Evolutionary conservation across 192 early-diverging fungal species (phyloP).

Genomic region (Geranomyces michiganensis): DNA sequence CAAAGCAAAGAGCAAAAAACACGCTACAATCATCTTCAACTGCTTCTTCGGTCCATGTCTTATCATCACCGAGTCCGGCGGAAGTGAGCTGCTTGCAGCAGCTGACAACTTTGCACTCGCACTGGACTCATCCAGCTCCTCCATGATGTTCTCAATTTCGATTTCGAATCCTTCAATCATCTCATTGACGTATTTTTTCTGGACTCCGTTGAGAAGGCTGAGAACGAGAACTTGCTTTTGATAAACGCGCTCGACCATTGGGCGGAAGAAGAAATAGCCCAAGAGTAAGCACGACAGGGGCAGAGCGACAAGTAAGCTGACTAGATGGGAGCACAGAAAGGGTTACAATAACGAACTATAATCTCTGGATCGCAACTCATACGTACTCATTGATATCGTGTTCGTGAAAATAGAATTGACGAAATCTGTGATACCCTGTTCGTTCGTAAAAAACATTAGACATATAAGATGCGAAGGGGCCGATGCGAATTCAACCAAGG

Average conservation of each 20-base stretch:
- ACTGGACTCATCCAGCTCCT: slow-evolving; percentile 19
- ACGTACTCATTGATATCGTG: slow-evolving; percentile 7
- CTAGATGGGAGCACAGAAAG: slow-evolving; percentile 4
- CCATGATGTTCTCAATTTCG: slow-evolving; percentile 51
- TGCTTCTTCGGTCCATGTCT: slow-evolving; percentile 15
- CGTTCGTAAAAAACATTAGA: too few relatives aligned
- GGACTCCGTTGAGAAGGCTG: slow-evolving; percentile 1
- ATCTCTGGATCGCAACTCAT: not conserved
- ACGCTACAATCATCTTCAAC: slow-evolving; percentile 14
- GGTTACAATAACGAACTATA: not conserved
- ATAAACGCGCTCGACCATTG: slow-evolving; percentile 9
- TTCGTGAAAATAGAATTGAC: not conserved
- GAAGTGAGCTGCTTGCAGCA: not conserved
- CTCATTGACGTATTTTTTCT: slow-evolving; percentile 13
- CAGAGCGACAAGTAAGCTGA: slow-evolving; percentile 19
- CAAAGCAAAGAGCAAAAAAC: slow-evolving; percentile 4
- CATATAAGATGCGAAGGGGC: too few relatives aligned
- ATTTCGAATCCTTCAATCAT: slow-evolving; percentile 51
- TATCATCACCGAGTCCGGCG: slow-evolving; percentile 13
- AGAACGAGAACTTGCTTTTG: slow-evolving; percentile 23
- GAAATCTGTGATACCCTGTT: slow-evolving; percentile 5
- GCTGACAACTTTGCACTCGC: not conserved
- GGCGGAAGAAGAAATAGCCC: slow-evolving; percentile 17
- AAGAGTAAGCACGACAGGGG: slow-evolving; percentile 14
- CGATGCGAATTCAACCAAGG: too few relatives aligned